Percentiles rank a stretch among this genome's conserved stretches.
phyloP scores from a whole-genome alignment of 2,329 filamentous ascomycete genomes.

The Aspergillus sp. region DNA sequence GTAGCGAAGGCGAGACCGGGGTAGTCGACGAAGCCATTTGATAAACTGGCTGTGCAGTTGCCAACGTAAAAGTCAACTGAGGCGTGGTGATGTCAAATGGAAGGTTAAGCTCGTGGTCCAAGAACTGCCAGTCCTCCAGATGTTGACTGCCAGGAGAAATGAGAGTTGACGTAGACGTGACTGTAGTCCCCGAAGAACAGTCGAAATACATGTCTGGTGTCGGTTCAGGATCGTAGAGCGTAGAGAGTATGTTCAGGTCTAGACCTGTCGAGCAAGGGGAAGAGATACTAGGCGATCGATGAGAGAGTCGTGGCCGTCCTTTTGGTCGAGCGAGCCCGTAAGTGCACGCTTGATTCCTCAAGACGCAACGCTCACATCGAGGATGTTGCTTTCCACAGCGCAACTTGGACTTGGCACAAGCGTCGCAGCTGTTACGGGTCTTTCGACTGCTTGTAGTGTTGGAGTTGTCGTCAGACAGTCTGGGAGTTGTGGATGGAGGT shows the following conservation, averaged over 20 bases:
- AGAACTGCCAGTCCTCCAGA: neutral
- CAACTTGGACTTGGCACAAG: constrained; percentile 1
- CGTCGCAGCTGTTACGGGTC: constrained; percentile 1
- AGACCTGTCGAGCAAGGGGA: neutral
- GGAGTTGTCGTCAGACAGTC: neutral
- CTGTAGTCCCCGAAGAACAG: no score
- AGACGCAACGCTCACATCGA: neutral
- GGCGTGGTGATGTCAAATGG: neutral
- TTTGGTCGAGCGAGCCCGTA: neutral
- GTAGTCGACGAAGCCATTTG: no score
- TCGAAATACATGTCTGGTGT: neutral
- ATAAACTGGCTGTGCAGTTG: no score
- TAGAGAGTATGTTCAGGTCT: neutral
- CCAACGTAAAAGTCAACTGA: neutral
- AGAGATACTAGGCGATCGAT: neutral
- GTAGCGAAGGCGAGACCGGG: no score
- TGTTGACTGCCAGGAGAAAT: neutral
- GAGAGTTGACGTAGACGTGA: no score
- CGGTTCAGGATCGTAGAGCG: neutral
- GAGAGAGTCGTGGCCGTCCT: neutral
- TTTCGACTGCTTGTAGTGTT: neutral
- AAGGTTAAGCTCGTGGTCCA: neutral
- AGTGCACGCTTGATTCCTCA: neutral
- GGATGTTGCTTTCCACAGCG: constrained; percentile 2
- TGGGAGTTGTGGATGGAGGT: neutral